phyloP scores from a whole-genome alignment of 2,329 filamentous ascomycete genomes.

The Trematosphaeria pertusa region DNA sequence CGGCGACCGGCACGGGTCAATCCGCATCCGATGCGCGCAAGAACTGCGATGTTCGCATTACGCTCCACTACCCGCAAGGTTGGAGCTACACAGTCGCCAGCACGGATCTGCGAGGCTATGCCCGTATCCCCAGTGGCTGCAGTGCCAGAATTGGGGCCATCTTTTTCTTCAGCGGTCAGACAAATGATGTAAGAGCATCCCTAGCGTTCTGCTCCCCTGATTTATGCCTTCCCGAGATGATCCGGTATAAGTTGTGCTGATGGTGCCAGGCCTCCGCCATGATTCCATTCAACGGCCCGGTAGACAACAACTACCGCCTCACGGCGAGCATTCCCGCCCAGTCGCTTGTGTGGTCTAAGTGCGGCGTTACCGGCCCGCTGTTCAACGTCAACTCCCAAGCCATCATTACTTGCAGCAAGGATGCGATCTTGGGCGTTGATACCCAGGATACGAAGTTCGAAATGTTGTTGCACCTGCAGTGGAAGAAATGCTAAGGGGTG shows the following conservation, averaged over 20 bases:
- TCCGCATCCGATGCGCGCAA: constrained; percentile 19
- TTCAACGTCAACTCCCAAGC: constrained; percentile 24
- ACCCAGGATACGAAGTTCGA: constrained; percentile 26
- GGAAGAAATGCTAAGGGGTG: constrained; percentile 16
- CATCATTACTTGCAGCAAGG: constrained; percentile 17
- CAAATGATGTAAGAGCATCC: constrained; percentile 14
- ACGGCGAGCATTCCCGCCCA: constrained; percentile 11
- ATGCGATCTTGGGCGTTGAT: constrained; percentile 20
- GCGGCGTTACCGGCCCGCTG: constrained; percentile 21
- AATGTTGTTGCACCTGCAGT: constrained; percentile 20
- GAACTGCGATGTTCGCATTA: constrained; percentile 22
- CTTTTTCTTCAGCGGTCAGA: constrained; percentile 16
- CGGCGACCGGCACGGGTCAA: constrained; percentile 11
- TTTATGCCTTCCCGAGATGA: too few species aligned
- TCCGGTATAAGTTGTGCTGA: too few species aligned
- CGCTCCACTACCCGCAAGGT: constrained; percentile 19
- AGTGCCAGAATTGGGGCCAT: constrained; percentile 13
- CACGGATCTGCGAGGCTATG: constrained; percentile 19
- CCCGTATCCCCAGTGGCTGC: constrained; percentile 13
- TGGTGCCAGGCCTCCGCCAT: constrained; percentile 8
- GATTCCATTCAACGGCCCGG: constrained; percentile 11
- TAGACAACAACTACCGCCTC: constrained; percentile 19
- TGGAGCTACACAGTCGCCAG: constrained; percentile 19
- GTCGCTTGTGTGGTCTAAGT: constrained; percentile 20
- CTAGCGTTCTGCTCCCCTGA: too few species aligned